These are phyloP conservation scores for Xylaria polymorpha DNA, from an alignment of 2,329 filamentous ascomycete species.

Conservation along the genomic window DNA sequence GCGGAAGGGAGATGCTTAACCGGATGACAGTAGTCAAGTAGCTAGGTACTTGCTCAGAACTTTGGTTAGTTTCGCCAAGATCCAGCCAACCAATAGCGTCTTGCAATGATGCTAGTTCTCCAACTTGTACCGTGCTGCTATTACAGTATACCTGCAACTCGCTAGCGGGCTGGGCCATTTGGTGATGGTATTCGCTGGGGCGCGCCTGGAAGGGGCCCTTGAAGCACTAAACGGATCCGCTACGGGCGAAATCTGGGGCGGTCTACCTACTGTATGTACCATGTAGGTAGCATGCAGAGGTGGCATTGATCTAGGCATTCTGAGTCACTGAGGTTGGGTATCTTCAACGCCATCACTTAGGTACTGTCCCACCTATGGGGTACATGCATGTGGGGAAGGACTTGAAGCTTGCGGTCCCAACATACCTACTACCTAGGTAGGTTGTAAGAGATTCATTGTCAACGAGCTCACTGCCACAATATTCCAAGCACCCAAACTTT, in stretches of 20 bases:
- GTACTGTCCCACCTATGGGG: no score
- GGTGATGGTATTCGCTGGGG: conserved; percentile 5
- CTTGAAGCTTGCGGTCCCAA: not conserved
- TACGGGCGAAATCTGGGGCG: conserved; percentile 23
- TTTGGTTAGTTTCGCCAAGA: not conserved
- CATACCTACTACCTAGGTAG: no score
- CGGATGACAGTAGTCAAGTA: not conserved
- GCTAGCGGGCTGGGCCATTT: not conserved
- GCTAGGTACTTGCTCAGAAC: not conserved
- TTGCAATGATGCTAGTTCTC: not conserved
- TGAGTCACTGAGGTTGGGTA: not conserved
- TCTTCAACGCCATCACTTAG: no score
- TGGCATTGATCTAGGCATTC: conserved; percentile 17
- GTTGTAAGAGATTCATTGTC: not conserved
- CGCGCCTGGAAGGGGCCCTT: conserved; percentile 5
- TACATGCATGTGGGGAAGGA: not conserved
- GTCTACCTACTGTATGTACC: not conserved
- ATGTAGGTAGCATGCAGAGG: not conserved
- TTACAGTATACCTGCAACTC: not conserved
- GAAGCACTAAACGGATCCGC: conserved; percentile 20
- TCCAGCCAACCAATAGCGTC: not conserved
- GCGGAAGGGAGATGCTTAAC: not conserved
- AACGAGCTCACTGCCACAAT: not conserved
- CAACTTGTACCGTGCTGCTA: not conserved
- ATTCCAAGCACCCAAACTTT: not conserved